Percentiles rank a stretch among this genome's conserved stretches.
Evolutionary conservation across 192 early-diverging fungal species (phyloP).

Genomic region (Coemansia sp.): DNA sequence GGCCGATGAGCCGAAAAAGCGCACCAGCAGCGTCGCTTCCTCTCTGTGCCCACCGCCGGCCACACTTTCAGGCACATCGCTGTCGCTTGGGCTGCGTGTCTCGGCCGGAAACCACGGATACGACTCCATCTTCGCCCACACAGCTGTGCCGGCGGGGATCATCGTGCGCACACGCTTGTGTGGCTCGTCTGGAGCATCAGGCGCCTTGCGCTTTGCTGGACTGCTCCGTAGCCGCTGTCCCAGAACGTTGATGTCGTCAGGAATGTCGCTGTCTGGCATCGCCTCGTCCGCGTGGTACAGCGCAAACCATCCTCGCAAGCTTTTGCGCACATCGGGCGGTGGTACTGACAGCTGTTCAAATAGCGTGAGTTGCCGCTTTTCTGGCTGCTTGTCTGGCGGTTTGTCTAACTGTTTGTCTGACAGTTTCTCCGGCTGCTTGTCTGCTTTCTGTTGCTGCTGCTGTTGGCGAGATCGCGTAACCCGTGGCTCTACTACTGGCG

Average conservation of each 20-base stretch:
- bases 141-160: conserved; percentile 22
- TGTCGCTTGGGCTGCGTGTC: conserved; percentile 15
- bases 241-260: conserved; percentile 32
- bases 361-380: conserved; percentile 23
- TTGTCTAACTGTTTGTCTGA: background rate
- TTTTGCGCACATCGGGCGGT: conserved; percentile 35
- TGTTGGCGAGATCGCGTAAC: background rate
- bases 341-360: conserved; percentile 48
- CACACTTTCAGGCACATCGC: conserved; percentile 20
- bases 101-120: conserved; percentile 54
- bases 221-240: conserved; percentile 17
- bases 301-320: background rate
- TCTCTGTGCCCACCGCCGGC: background rate
- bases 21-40: conserved; percentile 21
- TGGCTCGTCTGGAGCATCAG: conserved; percentile 9
- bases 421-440: background rate
- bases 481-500: background rate
- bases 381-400: conserved; percentile 1
- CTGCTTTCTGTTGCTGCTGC: background rate
- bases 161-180: conserved; percentile 13
- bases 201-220: background rate
- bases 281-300: background rate
- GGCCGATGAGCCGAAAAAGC: conserved; percentile 25
- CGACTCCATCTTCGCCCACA: conserved; percentile 51
- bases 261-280: conserved; percentile 16